A percentile compares a stretch with the other conserved stretches of the same genome.
Evolutionary conservation across 441 rosid species (phyloP).

Genomic region (Sinapis alba): DNA sequence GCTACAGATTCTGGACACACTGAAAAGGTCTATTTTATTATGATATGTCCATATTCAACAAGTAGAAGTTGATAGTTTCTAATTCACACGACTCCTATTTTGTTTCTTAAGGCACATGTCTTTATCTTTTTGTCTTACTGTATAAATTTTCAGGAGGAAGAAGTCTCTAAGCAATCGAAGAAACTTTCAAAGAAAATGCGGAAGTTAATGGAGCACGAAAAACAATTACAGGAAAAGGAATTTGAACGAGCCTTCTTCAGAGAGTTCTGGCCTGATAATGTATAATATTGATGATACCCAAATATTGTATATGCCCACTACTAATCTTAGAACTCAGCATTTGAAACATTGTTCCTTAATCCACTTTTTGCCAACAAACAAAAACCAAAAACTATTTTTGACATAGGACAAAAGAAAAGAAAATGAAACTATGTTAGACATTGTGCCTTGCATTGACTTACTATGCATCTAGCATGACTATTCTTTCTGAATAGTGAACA

Average conservation of each 20-base stretch:
- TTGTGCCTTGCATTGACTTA: constrained; percentile 19
- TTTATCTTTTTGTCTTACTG: neutral
- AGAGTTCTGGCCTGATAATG: constrained; percentile 97
- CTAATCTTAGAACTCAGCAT: neutral
- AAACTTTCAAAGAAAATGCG: constrained; percentile 63
- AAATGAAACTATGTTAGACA: neutral
- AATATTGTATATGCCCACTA: no score
- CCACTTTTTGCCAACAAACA: neutral
- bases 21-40: no score
- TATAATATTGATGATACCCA: no score
- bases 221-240: constrained; percentile 65
- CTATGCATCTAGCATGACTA: constrained; percentile 30
- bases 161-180: constrained; percentile 49
- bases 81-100: neutral
- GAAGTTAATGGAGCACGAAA: constrained; percentile 70
- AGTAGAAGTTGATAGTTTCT: no score
- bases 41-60: no score
- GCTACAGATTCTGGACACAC: constrained; percentile 35
- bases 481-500: neutral
- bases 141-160: constrained; percentile 49
- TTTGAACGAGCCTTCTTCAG: constrained; percentile 77
- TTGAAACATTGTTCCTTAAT: neutral
- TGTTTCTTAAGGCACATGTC: neutral
- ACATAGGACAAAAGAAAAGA: neutral
- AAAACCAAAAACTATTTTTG: neutral